phyloP scores from a whole-genome alignment of 805 yeast genomes.

The Ogataea glucozyma region DNA sequence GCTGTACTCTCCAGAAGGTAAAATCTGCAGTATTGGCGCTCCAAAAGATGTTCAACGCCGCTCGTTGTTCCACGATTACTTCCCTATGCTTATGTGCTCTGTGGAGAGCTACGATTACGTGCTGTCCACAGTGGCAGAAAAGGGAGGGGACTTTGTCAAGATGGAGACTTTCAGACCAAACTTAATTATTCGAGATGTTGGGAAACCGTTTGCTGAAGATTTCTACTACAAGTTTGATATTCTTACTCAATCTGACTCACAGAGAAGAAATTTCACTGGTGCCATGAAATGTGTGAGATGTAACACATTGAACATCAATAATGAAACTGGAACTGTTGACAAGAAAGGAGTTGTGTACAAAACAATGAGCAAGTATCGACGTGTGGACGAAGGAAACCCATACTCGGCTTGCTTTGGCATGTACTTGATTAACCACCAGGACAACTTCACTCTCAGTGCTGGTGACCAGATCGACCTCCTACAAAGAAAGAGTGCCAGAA shows the following conservation, averaged over 20 bases:
- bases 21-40: constrained; percentile 28
- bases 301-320: constrained; percentile 30
- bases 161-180: constrained; percentile 32
- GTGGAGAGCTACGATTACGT: constrained; percentile 23
- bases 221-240: constrained; percentile 29
- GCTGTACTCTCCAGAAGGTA: constrained; percentile 29
- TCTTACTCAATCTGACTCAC: constrained; percentile 5
- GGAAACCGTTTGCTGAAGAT: constrained; percentile 31
- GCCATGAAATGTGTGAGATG: constrained; percentile 34
- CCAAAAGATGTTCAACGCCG: constrained; percentile 23
- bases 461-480: constrained; percentile 32
- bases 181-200: constrained; percentile 24
- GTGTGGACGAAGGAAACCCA: constrained; percentile 32
- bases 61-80: constrained; percentile 35
- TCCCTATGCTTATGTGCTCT: constrained; percentile 30
- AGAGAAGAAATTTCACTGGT: constrained; percentile 22
- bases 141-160: constrained; percentile 18
- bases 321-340: constrained; percentile 25
- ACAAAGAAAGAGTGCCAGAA: constrained; percentile 16
- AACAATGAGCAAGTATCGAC: constrained; percentile 29
- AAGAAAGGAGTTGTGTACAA: constrained; percentile 25
- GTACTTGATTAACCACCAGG: constrained; percentile 29
- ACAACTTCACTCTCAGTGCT: constrained; percentile 17
- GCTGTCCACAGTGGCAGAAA: constrained; percentile 14
- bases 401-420: constrained; percentile 31